Evolutionary conservation across 2,329 filamentous ascomycete genomes (phyloP), one percentile per base, ranked within the genome.

Genomic region (Dendryphion nanum): DNA sequence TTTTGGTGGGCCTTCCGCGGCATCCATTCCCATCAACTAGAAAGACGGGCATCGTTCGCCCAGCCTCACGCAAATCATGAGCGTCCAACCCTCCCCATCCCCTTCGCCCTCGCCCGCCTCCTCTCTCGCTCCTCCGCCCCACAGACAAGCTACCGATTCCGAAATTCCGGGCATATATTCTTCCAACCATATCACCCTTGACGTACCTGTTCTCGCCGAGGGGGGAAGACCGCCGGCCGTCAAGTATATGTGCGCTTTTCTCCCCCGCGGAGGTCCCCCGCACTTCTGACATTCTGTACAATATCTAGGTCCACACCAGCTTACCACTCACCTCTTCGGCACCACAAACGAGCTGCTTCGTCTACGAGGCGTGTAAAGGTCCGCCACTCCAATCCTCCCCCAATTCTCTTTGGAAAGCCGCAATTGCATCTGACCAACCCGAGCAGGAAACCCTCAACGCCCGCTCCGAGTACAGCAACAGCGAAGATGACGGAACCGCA

Each of bases 401-500:
- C 16, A n/a, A 6, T 29, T 7, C 20, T 26, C 12, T 18, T 16
- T 31, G 31, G 12, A 8, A 8, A 16, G 12, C 29, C 12, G 12
- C 29, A 5, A 17, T 13, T 14, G 19, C 29, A 13, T 14, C 18
- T 33, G 30, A 43, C 37, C n/a, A 41, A 35, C 3, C 10, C 18
- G n/a, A 6, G 13, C 45, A 91, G 85, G 90, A 95, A 81, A 96
- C 91, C 3, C 80, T 95, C 56, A 85, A 96, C 73, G 91, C 91
- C 38, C 82, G 82, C 42, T 90, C 89, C 19, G 83, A 93, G 61
- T 95, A 94, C 66, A 84, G 80, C 44, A 93, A 84, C 56, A 90
- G 89, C 63, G 85, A 91, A 53, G 76, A 84, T 50, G 89, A 95
- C 58, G 89, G 89, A 18, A 78, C 75, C 35, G 82, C 85, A 3